phyloP scores from a whole-genome alignment of 2,329 filamentous ascomycete species.

The Arthrobotrys sinensis region DNA sequence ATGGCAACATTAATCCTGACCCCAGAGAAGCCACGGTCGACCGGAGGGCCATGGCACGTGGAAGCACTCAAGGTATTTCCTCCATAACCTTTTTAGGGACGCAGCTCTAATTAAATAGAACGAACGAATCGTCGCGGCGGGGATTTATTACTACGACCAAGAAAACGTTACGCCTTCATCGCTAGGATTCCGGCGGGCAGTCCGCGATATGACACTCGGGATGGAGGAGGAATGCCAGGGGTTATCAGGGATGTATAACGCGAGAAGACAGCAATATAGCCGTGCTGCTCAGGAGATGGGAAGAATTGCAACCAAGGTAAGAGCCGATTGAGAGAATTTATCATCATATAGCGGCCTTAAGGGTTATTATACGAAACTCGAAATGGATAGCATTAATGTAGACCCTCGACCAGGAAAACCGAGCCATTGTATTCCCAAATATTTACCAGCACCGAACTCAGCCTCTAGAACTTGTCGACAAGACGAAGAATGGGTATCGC shows the following conservation, averaged over 20 bases:
- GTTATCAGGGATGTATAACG: neutral
- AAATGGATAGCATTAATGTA: neutral
- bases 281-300: slow-evolving; percentile 24
- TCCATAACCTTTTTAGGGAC: neutral
- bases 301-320: slow-evolving; percentile 23
- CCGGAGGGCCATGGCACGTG: slow-evolving; percentile 26
- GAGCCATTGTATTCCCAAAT: slow-evolving; percentile 74
- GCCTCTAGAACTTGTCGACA: slow-evolving; percentile 71
- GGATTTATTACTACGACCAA: slow-evolving; percentile 40
- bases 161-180: slow-evolving; percentile 12
- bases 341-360: too few species aligned
- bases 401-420: slow-evolving; percentile 65
- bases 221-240: slow-evolving; percentile 9
- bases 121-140: slow-evolving; percentile 35
- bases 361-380: neutral
- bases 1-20: slow-evolving; percentile 14
- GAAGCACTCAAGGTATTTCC: slow-evolving; percentile 21
- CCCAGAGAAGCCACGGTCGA: slow-evolving; percentile 7
- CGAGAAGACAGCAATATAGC: neutral
- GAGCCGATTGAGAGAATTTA: too few species aligned
- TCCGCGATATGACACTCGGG: slow-evolving; percentile 1
- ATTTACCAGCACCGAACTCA: slow-evolving; percentile 72
- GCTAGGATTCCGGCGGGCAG: slow-evolving; percentile 9
- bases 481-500: slow-evolving; percentile 72
- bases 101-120: slow-evolving; percentile 11